phyloP scores from a whole-genome alignment of 2,329 filamentous ascomycete species.

The Cladosporium sp. region DNA sequence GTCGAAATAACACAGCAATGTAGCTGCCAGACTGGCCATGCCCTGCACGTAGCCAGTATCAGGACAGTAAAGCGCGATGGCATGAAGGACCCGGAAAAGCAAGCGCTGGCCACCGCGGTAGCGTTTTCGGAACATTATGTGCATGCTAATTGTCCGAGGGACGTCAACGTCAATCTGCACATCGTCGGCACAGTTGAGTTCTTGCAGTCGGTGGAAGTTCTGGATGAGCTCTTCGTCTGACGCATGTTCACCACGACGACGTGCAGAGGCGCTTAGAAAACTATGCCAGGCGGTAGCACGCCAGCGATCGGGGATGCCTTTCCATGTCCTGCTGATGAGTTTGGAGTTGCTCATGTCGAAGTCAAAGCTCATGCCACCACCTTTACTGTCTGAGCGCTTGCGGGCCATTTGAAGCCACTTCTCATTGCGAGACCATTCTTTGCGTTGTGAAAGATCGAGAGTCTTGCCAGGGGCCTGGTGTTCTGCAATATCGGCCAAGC shows the following conservation, averaged over 20 bases:
- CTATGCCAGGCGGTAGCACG: conserved; percentile 91
- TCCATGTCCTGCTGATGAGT: conserved; percentile 90
- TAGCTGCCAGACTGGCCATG: conserved; percentile 92
- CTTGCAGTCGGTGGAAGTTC: conserved; percentile 70
- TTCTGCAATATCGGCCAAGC: conserved; percentile 49
- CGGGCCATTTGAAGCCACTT: conserved; percentile 69
- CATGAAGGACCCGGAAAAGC: conserved; percentile 88
- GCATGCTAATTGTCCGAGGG: conserved; percentile 86
- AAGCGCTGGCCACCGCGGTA: conserved; percentile 91
- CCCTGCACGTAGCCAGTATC: conserved; percentile 95
- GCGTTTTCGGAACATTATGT: conserved; percentile 93
- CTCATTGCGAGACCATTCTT: conserved; percentile 62
- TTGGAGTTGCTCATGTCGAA: conserved; percentile 80
- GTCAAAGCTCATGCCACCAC: conserved; percentile 66
- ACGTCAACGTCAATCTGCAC: conserved; percentile 97
- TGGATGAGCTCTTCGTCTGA: conserved; percentile 71
- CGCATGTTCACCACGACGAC: conserved; percentile 58
- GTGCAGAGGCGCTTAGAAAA: conserved; percentile 78
- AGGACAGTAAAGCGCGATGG: conserved; percentile 86
- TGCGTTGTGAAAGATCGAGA: conserved; percentile 54
- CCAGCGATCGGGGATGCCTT: conserved; percentile 96
- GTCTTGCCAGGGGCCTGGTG: conserved; percentile 49
- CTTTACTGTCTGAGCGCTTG: conserved; percentile 41
- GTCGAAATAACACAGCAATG: conserved; percentile 92
- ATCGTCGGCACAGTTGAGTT: conserved; percentile 79